Evolutionary conservation across 176 grass and related monocot genomes (phyloP).

Genomic region (Triticum turgidum): DNA sequence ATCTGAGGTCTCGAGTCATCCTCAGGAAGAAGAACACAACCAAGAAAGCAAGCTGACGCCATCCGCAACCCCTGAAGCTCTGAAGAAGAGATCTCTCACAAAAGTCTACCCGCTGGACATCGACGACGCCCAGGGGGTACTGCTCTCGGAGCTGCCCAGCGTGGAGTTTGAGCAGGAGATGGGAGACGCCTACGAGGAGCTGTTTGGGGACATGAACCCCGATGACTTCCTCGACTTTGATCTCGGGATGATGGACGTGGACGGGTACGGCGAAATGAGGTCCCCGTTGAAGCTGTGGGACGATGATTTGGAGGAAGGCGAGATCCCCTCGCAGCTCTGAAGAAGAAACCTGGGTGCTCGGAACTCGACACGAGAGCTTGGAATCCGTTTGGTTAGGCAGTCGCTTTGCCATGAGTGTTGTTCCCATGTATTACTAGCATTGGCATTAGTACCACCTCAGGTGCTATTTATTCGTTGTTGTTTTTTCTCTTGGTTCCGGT

Average conservation of each 20-base stretch:
- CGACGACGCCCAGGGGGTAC: background rate
- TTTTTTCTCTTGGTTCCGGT: background rate
- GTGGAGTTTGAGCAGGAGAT: constrained; percentile 71
- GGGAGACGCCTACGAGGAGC: constrained; percentile 53
- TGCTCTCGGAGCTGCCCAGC: constrained; percentile 21
- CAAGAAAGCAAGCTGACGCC: constrained; percentile 4
- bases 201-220: constrained; percentile 68
- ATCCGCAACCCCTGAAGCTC: constrained; percentile 29
- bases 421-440: background rate
- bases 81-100: constrained; percentile 28
- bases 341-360: background rate
- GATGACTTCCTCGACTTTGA: constrained; percentile 75
- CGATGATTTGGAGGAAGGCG: constrained; percentile 66
- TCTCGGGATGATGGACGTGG: constrained; percentile 29
- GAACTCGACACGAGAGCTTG: background rate
- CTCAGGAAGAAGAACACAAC: constrained; percentile 22
- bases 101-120: constrained; percentile 40
- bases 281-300: constrained; percentile 24
- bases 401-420: background rate
- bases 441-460: background rate
- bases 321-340: constrained; percentile 51
- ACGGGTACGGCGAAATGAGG: background rate
- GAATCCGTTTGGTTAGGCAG: too few species aligned
- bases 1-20: background rate
- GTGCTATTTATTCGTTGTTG: background rate